Conservation (phyloP, 345 rosid genomes). For the Iberis pinnata region DNA sequence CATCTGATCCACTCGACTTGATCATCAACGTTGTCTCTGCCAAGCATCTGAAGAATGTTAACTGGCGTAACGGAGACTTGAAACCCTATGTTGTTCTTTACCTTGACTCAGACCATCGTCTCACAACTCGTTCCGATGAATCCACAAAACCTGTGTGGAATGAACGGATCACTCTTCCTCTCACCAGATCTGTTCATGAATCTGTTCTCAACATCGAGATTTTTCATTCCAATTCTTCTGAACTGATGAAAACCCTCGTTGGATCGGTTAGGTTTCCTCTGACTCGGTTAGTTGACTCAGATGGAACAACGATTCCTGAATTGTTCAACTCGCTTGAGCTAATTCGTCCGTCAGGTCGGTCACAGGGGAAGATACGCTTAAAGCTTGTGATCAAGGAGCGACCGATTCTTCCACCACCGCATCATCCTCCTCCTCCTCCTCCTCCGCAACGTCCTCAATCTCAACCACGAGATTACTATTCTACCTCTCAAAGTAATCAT, state of each 20-base stretch:
- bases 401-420: constrained; percentile 33
- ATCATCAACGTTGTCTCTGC: constrained; percentile 42
- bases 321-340: constrained; percentile 36
- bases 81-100: constrained; percentile 49
- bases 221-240: constrained; percentile 44
- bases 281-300: constrained; percentile 41
- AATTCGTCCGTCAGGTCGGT: constrained; percentile 58
- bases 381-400: constrained; percentile 39
- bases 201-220: constrained; percentile 44
- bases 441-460: constrained; percentile 33
- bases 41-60: constrained; percentile 56
- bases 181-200: constrained; percentile 39
- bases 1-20: constrained; percentile 33
- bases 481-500: constrained; percentile 31
- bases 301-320: constrained; percentile 25
- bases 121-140: constrained; percentile 47
- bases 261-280: constrained; percentile 52
- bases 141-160: constrained; percentile 47
- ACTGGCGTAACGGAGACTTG: constrained; percentile 58
- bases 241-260: constrained; percentile 46
- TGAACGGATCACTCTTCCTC: constrained; percentile 42
- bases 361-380: constrained; percentile 53
- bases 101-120: constrained; percentile 40
- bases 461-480: constrained; percentile 33
- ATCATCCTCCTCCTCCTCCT: constrained; percentile 32